Conservation (phyloP, 2,329 filamentous ascomycete species). For the Talaromyces sp. region DNA sequence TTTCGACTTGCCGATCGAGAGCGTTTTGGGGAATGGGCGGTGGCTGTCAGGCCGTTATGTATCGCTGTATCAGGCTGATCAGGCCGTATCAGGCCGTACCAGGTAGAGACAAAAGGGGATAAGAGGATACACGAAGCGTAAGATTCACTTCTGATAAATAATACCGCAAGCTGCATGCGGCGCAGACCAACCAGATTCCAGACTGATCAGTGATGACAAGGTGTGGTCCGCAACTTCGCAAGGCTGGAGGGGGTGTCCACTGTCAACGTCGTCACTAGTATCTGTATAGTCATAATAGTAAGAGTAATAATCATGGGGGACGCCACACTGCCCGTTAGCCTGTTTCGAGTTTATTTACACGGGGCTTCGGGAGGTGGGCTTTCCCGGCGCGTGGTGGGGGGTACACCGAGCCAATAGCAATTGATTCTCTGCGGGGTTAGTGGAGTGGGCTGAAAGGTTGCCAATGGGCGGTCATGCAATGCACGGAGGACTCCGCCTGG, state of each 20-base stretch:
- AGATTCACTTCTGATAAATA: no score
- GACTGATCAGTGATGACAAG: no score
- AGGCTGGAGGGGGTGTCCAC: slow-evolving; percentile 11
- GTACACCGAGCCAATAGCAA: background rate
- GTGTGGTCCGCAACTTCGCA: no score
- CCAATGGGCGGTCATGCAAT: background rate
- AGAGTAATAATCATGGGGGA: background rate
- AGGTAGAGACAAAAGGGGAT: background rate
- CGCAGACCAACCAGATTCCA: background rate
- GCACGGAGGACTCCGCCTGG: background rate
- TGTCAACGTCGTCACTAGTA: background rate
- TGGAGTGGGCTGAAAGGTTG: background rate
- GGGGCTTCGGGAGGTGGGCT: slow-evolving; percentile 14
- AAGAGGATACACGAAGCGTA: background rate
- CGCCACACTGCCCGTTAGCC: slow-evolving; percentile 25
- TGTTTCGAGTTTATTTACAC: slow-evolving; percentile 36
- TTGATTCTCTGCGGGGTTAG: background rate
- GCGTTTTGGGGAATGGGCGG: background rate
- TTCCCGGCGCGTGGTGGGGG: background rate
- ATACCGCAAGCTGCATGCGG: background rate
- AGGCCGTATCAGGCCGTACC: background rate
- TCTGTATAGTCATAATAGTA: background rate
- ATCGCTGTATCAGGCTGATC: background rate
- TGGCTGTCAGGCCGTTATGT: background rate
- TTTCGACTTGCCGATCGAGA: background rate